Conservation (phyloP, 169 alveolate species). For the Toxoplasma gondii region DNA sequence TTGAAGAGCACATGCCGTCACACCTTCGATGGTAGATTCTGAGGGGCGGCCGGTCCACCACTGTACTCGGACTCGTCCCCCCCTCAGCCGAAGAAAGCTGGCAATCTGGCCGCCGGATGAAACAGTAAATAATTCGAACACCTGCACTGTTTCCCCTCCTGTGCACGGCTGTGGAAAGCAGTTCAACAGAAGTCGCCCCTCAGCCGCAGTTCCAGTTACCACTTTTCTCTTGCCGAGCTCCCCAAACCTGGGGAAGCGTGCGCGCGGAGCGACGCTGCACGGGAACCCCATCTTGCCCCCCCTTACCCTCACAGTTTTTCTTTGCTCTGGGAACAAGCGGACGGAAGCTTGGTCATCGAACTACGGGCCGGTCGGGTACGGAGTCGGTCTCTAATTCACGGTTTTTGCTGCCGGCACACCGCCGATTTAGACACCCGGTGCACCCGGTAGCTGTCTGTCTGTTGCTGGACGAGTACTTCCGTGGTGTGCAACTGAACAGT, state of each 20-base stretch:
- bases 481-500: too few species aligned
- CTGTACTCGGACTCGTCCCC: neutral
- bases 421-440: too few species aligned
- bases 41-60: slow-evolving; percentile 9
- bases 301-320: neutral
- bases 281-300: neutral
- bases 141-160: too few species aligned
- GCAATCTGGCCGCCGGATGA: neutral
- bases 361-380: neutral
- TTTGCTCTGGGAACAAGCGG: neutral
- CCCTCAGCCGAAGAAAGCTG: neutral
- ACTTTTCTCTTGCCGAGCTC: too few species aligned
- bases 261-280: neutral
- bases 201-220: too few species aligned
- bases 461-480: too few species aligned
- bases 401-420: too few species aligned
- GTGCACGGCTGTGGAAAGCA: too few species aligned
- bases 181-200: too few species aligned
- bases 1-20: neutral
- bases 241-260: neutral
- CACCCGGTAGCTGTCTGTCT: too few species aligned
- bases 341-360: neutral
- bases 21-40: neutral
- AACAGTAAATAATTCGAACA: neutral
- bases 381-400: too few species aligned